Conservation (phyloP, 2,329 filamentous ascomycete genomes). For the Diplodia mutila region DNA sequence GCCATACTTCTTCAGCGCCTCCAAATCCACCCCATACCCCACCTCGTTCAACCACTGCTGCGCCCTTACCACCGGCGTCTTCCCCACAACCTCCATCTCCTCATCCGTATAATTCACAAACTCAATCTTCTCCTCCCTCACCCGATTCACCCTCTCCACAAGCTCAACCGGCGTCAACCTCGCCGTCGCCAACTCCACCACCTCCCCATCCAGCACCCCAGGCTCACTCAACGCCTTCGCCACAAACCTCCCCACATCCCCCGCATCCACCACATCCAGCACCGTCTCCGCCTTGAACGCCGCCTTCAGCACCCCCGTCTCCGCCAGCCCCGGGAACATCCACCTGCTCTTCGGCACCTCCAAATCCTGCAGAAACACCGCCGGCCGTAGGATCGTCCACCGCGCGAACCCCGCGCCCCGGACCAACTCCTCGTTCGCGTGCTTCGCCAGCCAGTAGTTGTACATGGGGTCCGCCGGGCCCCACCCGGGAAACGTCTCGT, state of each 20-base stretch:
- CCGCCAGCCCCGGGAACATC: background rate
- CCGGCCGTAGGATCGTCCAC: background rate
- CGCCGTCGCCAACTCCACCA: background rate
- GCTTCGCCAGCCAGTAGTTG: background rate
- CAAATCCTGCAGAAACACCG: background rate
- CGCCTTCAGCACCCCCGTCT: background rate
- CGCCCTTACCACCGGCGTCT: background rate
- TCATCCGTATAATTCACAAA: background rate
- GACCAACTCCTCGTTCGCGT: background rate
- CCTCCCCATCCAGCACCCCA: background rate
- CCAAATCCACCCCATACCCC: background rate
- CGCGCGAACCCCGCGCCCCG: background rate
- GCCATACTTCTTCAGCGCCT: background rate
- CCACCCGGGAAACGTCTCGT: background rate
- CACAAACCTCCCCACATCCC: background rate
- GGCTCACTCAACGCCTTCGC: background rate
- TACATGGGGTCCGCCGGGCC: background rate
- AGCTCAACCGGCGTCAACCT: background rate
- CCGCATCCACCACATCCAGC: background rate
- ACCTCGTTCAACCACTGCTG: background rate
- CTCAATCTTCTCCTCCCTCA: background rate
- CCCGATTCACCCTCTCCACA: background rate
- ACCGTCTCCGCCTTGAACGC: background rate
- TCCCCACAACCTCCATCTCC: background rate
- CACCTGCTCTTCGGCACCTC: background rate